A percentile compares a stretch with the other conserved stretches of the same genome.
Conservation (phyloP, 2,329 filamentous ascomycete species). For the Aspergillus calidoustus region DNA sequence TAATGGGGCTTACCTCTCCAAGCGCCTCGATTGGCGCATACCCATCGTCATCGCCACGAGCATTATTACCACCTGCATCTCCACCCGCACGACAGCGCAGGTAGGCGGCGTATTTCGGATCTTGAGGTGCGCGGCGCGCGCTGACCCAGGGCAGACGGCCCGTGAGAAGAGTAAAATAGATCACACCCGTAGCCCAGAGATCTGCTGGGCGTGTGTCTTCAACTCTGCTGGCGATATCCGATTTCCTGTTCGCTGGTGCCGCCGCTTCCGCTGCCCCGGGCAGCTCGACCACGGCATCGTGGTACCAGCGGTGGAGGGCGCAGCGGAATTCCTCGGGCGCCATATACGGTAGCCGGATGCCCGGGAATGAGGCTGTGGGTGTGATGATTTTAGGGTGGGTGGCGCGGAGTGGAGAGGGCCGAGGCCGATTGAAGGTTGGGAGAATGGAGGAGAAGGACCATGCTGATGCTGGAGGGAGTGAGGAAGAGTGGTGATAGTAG, state of each 20-base stretch:
- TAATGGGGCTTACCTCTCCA: slow-evolving; percentile 22
- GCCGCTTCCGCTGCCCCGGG: no score
- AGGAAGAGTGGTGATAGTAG: neutral
- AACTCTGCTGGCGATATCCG: no score
- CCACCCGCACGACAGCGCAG: slow-evolving; percentile 5
- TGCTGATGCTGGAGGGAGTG: neutral
- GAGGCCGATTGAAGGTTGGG: neutral
- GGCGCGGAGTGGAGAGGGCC: neutral
- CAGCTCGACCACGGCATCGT: no score
- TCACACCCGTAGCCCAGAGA: slow-evolving; percentile 36
- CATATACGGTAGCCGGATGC: neutral
- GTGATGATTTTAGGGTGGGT: no score
- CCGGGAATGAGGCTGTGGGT: neutral
- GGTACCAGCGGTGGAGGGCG: neutral
- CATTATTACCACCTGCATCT: neutral
- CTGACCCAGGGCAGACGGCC: slow-evolving; percentile 33
- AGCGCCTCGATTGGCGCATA: slow-evolving; percentile 34
- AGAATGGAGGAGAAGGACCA: neutral
- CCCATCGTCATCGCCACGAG: slow-evolving; percentile 26
- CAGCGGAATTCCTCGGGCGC: neutral
- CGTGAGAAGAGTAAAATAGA: slow-evolving; percentile 34
- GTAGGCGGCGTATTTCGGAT: slow-evolving; percentile 32
- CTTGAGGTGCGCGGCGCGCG: slow-evolving; percentile 28
- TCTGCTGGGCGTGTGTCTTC: slow-evolving; percentile 54
- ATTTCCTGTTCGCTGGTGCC: no score